Percentiles rank a stretch among this genome's conserved stretches.
Conservation (phyloP, 805 yeast species). For the Starmerella apis region DNA sequence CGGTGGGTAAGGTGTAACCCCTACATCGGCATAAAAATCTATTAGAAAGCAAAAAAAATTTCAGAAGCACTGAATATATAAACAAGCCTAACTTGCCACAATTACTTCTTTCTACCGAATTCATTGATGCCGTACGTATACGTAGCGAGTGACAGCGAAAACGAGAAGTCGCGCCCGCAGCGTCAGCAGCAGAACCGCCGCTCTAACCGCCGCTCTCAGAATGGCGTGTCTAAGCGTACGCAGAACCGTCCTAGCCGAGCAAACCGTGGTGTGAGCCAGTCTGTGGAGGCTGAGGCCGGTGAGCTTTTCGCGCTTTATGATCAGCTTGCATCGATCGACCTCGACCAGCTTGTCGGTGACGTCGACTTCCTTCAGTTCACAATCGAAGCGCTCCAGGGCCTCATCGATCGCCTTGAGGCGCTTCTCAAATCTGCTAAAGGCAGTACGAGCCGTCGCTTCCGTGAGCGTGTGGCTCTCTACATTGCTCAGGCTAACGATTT, state of each 20-base stretch:
- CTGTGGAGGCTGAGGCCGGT: conserved; percentile 25
- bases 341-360: conserved; percentile 26
- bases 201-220: conserved; percentile 7
- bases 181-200: conserved; percentile 14
- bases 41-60: conserved; percentile 23
- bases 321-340: conserved; percentile 25
- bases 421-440: conserved; percentile 23
- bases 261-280: conserved; percentile 10
- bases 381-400: conserved; percentile 25
- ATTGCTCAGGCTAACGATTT: conserved; percentile 24
- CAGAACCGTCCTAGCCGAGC: conserved; percentile 4
- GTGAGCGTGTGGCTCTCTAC: conserved; percentile 27
- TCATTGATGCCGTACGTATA: conserved; percentile 28
- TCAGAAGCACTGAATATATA: conserved; percentile 11
- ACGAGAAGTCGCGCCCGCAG: conserved; percentile 9
- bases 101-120: not conserved
- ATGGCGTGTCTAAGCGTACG: conserved; percentile 16
- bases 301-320: conserved; percentile 26
- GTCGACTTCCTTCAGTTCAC: conserved; percentile 23
- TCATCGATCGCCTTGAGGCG: conserved; percentile 25
- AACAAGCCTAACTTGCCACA: conserved; percentile 7
- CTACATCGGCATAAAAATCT: conserved; percentile 4
- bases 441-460: conserved; percentile 24
- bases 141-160: conserved; percentile 27
- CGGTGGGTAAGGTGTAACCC: conserved; percentile 4